These are phyloP conservation scores for Globisporangium camurandrum DNA, from an alignment of 352 stramenopile genomes.

Conservation along the genomic window DNA sequence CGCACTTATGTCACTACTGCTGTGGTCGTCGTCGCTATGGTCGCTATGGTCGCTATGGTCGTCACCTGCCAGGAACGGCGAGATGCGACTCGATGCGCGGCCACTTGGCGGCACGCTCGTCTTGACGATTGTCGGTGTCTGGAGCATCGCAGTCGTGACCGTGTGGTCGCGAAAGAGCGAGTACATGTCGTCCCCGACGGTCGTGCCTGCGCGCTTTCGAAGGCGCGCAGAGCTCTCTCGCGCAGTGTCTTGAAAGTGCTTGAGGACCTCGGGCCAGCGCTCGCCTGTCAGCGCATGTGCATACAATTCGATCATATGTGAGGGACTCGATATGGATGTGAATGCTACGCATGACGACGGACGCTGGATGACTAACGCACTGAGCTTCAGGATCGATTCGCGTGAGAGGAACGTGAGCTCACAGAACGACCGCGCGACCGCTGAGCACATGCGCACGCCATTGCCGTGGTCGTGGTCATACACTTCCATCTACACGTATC, in stretches of 20 bases:
- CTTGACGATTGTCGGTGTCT: slow-evolving; percentile 25
- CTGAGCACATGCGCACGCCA: slow-evolving; percentile 77
- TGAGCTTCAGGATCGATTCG: slow-evolving; percentile 64
- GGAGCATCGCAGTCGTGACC: slow-evolving; percentile 24
- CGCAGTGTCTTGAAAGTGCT: slow-evolving; percentile 51
- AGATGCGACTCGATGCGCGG: slow-evolving; percentile 9
- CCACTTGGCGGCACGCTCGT: too few relatives aligned
- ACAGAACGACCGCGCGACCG: slow-evolving; percentile 68
- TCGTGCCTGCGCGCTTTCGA: slow-evolving; percentile 20
- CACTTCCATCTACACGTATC: slow-evolving; percentile 50
- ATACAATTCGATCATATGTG: not conserved
- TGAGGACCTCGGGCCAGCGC: slow-evolving; percentile 64
- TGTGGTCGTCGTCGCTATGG: slow-evolving; percentile 2
- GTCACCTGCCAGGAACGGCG: slow-evolving; percentile 9
- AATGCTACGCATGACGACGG: too few relatives aligned
- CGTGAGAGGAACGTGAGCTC: slow-evolving; percentile 77
- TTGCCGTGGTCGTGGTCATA: slow-evolving; percentile 75
- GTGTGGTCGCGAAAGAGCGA: slow-evolving; percentile 17
- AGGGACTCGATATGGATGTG: not conserved
- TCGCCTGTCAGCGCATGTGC: slow-evolving; percentile 20
- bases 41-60: too few relatives aligned
- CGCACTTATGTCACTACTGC: not conserved
- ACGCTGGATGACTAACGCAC: slow-evolving; percentile 21
- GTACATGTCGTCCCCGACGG: slow-evolving; percentile 15
- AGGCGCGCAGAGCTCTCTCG: slow-evolving; percentile 34